Evolutionary conservation across 169 alveolate genomes (phyloP), one percentile per base, ranked within the genome.

Genomic region (Prorocentrum cordatum): DNA sequence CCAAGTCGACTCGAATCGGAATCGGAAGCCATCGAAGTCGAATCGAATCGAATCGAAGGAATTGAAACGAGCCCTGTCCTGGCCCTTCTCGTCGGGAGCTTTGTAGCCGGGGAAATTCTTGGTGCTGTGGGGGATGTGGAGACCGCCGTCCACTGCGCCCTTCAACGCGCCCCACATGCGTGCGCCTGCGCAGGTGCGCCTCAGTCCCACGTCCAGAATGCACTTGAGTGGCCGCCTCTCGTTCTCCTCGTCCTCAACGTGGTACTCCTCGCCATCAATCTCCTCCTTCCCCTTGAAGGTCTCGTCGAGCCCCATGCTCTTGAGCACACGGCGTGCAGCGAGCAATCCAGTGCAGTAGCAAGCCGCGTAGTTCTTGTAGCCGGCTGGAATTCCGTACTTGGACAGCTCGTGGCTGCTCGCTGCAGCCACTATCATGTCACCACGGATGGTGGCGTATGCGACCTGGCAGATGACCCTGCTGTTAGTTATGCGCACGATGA

Each of bases 71-170:
- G n/a, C n/a, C n/a, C n/a, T n/a, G 91, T 95, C 96, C 42, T 94
- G 96, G 22, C 96, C 98, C 59, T 92, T 86, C 71, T 92, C 95
- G 29, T 92, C 93, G 33, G 93, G 75, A 36, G 91, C 93, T 54
- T 94, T 93, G 96, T 94, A 98, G 66, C 99, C 99, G 26, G 99
- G 99, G 99, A 99, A 99, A 92, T 99, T 96, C 95, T 96, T 97
- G 94, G 95, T 95, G 79, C 97, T 95, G 97, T 99, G 99, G 26
- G 99, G 99, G 67, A 99, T 96, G 92, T 97, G 96, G 66, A 98
- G 93, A 33, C 99, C 99, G 39, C 99, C 99, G 93, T 99, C 99
- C 62, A 97, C 96, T 54, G 99, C 99, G 33, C 99, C 99, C 95
- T 99, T 99, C 95, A 99, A 94, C 54, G 99, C 99, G 66, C 99